Conservation (phyloP, 1,284 basidiomycete species). For the Cryptococcus sp. region DNA sequence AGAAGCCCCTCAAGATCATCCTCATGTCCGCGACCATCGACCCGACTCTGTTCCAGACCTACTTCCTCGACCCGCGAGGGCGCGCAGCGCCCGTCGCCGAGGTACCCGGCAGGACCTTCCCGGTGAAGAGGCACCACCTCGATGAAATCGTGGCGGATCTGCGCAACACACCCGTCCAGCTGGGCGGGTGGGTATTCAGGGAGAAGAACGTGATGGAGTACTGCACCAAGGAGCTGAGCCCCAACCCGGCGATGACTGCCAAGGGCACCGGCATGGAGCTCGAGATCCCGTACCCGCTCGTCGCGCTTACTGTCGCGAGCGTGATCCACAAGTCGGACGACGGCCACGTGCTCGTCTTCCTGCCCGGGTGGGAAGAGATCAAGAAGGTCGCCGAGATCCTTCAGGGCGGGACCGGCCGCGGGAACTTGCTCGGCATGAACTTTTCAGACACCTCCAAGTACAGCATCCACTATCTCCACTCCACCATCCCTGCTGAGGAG, state of each 20-base stretch:
- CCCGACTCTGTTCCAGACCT: constrained; percentile 78
- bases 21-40: constrained; percentile 97
- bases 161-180: constrained; percentile 40
- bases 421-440: constrained; percentile 60
- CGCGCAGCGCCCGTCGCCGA: constrained; percentile 71
- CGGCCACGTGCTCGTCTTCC: constrained; percentile 86
- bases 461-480: constrained; percentile 85
- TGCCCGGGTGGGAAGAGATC: constrained; percentile 69
- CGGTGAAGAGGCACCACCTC: constrained; percentile 76
- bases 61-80: constrained; percentile 67
- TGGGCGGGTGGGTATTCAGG: constrained; percentile 65
- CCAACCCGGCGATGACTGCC: constrained; percentile 30
- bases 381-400: constrained; percentile 70
- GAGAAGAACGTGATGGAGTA: constrained; percentile 73
- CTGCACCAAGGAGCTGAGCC: constrained; percentile 67
- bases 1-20: constrained; percentile 78
- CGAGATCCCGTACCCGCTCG: constrained; percentile 77
- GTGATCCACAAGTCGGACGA: constrained; percentile 71
- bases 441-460: constrained; percentile 63
- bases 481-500: constrained; percentile 81
- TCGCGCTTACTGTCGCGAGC: constrained; percentile 77
- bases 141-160: constrained; percentile 70
- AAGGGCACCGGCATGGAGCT: constrained; percentile 55
- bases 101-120: constrained; percentile 88
- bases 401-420: constrained; percentile 49